Evolutionary conservation across 108 stramenopile species (phyloP), one percentile per base, ranked within the genome.

Genomic region (Cyclostephanos tholiformis): DNA sequence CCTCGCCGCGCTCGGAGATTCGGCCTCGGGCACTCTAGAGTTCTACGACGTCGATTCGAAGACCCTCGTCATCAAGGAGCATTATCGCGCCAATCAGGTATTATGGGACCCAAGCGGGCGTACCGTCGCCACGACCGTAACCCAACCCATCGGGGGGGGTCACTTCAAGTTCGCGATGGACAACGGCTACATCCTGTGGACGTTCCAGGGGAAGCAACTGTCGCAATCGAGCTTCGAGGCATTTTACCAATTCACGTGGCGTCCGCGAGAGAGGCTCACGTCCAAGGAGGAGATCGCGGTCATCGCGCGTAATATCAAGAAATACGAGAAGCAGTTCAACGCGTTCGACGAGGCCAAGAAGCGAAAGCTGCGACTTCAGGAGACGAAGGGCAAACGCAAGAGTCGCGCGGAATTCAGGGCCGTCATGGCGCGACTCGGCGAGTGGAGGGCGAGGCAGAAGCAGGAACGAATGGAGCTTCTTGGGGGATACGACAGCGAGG

Each of bases 241-340:
- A 46, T 98, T 99, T 74, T 97, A 97, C 69, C 95, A 97, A 77
- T 92, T 99, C 62, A 71, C 86, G 65, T 99, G 98, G 98, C 84
- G 98, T 44, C 97, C 97, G 44, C 88, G 98, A 13, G 91, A 91
- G 72, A 91, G 79, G 29, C 68, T 99, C 27, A 82, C 96, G 36
- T 89, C 89, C 38, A 91, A 92, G 69, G 82, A 74, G 12, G 88
- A 97, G 62, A 82, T 88, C 66, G 83, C 85, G 65, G 86, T 95
- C 72, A 87, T 99, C 64, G 56, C 85, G 20, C 94, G 95, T 69
- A 95, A 98, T 70, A 83, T 99, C 52, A 95, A 95, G 36, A 97
- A 97, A 85, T 99, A 99, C 77, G 98, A 99, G 85, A 87, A 92
- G 77, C 88, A 93, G 48, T 99, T 99, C 86, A 97, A 97, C 55